Evolutionary conservation across 139 green algal genomes (phyloP).

Genomic region (Picocystis salinarum): DNA sequence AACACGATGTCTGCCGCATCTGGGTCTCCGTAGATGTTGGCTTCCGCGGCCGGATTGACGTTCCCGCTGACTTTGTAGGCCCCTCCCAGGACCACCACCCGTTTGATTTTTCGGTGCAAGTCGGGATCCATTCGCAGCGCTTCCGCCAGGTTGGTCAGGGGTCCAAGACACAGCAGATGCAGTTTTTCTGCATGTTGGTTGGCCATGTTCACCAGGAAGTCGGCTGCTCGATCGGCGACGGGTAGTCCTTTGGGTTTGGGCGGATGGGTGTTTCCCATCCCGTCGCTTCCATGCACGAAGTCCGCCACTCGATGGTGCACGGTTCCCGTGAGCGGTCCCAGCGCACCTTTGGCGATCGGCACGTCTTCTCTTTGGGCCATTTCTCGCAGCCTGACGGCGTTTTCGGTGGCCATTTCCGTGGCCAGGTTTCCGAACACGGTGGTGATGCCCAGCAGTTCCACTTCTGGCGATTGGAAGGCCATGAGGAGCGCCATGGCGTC

Average conservation of each 20-base stretch:
- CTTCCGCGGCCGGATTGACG: slow-evolving; percentile 60
- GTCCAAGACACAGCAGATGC: slow-evolving; percentile 51
- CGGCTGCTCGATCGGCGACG: slow-evolving; percentile 24
- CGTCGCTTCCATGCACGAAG: slow-evolving; percentile 76
- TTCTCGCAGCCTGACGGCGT: slow-evolving; percentile 43
- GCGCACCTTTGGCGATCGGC: neutral
- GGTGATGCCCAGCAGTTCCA: slow-evolving; percentile 56
- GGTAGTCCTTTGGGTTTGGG: slow-evolving; percentile 7
- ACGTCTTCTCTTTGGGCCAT: slow-evolving; percentile 17
- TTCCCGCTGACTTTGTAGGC: slow-evolving; percentile 63
- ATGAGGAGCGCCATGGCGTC: slow-evolving; percentile 60
- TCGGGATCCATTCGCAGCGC: slow-evolving; percentile 39
- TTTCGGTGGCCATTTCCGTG: slow-evolving; percentile 45
- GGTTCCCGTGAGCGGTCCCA: neutral
- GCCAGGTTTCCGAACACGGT: slow-evolving; percentile 66
- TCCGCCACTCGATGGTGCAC: slow-evolving; percentile 44
- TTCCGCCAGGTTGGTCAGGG: slow-evolving; percentile 70
- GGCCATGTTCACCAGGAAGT: slow-evolving; percentile 48
- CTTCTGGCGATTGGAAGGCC: slow-evolving; percentile 45
- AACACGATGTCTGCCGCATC: slow-evolving; percentile 54
- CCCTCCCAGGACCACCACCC: slow-evolving; percentile 51
- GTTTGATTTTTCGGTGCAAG: slow-evolving; percentile 30
- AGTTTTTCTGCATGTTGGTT: slow-evolving; percentile 13
- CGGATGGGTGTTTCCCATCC: slow-evolving; percentile 56
- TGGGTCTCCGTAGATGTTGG: slow-evolving; percentile 56